phyloP scores from a whole-genome alignment of 1,139 yeast species.

The Scheffersomyces lignicola region DNA sequence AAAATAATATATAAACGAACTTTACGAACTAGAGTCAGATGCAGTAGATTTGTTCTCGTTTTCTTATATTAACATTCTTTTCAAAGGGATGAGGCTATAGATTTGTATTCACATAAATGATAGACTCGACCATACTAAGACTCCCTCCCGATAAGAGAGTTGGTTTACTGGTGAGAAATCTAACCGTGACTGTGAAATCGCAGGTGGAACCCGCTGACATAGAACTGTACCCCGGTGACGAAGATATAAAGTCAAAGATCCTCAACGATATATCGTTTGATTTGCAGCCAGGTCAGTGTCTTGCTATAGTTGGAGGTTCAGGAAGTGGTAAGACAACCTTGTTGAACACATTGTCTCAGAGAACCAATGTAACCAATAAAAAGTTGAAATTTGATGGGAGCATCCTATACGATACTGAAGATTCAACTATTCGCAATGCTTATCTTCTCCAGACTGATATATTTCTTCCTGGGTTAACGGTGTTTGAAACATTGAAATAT shows the following conservation, averaged over 20 bases:
- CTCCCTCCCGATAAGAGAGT: constrained; percentile 26
- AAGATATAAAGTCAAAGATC: constrained; percentile 17
- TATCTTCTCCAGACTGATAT: constrained; percentile 80
- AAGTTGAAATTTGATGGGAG: constrained; percentile 33
- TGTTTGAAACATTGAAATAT: constrained; percentile 64
- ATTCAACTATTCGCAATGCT: constrained; percentile 46
- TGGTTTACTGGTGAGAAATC: constrained; percentile 27
- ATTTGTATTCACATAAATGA: background rate
- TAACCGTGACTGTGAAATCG: constrained; percentile 30
- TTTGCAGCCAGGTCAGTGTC: constrained; percentile 49
- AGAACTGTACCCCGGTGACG: background rate
- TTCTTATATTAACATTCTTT: too few relatives aligned
- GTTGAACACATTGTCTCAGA: constrained; percentile 66
- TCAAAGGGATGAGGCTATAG: constrained; percentile 1
- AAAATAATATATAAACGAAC: too few relatives aligned
- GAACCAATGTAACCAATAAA: constrained; percentile 43
- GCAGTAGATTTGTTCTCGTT: too few relatives aligned
- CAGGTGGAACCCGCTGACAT: constrained; percentile 4
- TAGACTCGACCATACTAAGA: constrained; percentile 15
- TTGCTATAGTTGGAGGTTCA: constrained; percentile 82
- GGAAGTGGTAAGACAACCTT: constrained; percentile 88
- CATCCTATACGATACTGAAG: constrained; percentile 17
- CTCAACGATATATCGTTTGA: constrained; percentile 53
- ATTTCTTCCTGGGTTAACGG: constrained; percentile 67
- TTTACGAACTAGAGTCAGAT: too few relatives aligned